Evolutionary conservation across 2,329 filamentous ascomycete species (phyloP).

Genomic region (Acephala macrosclerotiorum): DNA sequence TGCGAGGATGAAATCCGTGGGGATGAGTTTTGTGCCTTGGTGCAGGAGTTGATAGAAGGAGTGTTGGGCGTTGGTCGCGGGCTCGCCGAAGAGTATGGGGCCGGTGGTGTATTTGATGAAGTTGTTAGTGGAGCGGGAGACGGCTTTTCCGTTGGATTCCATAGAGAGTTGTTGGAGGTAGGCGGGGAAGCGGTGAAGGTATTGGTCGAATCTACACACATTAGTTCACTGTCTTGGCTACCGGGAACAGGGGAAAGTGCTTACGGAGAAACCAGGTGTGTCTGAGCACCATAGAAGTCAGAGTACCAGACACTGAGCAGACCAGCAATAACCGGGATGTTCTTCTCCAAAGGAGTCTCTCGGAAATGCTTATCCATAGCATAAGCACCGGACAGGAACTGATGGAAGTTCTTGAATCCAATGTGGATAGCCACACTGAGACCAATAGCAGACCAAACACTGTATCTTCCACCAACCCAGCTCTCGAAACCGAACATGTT

Average conservation of each 20-base stretch:
- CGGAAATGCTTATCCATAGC: conserved; percentile 99
- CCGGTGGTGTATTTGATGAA: conserved; percentile 98
- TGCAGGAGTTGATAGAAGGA: conserved; percentile 99
- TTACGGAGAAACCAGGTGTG: conserved; percentile 93
- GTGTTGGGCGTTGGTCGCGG: conserved; percentile 98
- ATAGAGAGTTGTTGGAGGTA: conserved; percentile 99
- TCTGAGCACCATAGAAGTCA: conserved; percentile 98
- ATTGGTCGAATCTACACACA: conserved; percentile 92
- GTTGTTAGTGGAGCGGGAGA: conserved; percentile 84
- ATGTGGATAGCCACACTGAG: conserved; percentile 94
- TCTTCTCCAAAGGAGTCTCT: conserved; percentile 87
- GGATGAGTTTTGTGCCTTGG: conserved; percentile 98
- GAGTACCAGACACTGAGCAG: conserved; percentile 98
- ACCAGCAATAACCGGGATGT: conserved; percentile 92
- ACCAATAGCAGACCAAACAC: conserved; percentile 98
- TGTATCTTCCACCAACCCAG: conserved; percentile 98
- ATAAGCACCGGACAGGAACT: conserved; percentile 93
- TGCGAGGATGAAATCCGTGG: conserved; percentile 96
- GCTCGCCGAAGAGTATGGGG: conserved; percentile 95
- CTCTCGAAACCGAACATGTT: conserved; percentile 99
- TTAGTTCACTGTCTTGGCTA: neutral
- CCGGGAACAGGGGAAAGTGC: conserved; percentile 45
- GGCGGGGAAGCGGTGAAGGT: conserved; percentile 97
- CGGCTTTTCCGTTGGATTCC: conserved; percentile 99
- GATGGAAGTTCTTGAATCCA: conserved; percentile 96